Conservation (phyloP, 495 filamentous ascomycete species). For the Achaetomiella virescens region DNA sequence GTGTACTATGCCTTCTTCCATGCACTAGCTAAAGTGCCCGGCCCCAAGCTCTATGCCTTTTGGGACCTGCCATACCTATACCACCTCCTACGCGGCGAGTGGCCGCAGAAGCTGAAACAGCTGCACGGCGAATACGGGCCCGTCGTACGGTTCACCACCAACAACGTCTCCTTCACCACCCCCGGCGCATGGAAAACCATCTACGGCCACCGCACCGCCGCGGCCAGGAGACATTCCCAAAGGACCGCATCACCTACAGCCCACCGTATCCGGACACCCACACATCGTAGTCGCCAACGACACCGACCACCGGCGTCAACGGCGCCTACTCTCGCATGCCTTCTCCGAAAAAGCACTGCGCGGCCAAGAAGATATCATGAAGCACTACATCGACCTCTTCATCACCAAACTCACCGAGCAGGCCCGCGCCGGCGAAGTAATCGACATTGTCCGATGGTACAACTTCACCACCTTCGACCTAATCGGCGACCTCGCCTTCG, state of each 20-base stretch:
- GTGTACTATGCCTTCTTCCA: constrained; percentile 5
- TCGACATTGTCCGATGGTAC: constrained; percentile 42
- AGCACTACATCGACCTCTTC: constrained; percentile 29
- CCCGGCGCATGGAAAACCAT: constrained; percentile 52
- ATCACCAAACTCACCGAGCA: constrained; percentile 17
- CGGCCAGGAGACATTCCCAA: constrained; percentile 24
- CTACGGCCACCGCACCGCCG: constrained; percentile 40
- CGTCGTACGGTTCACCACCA: constrained; percentile 48
- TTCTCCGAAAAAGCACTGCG: constrained; percentile 42
- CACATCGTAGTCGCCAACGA: constrained; percentile 23
- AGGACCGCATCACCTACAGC: constrained; percentile 28
- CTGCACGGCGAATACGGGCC: constrained; percentile 48
- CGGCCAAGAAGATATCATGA: constrained; percentile 36
- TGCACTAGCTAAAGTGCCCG: neutral
- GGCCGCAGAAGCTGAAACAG: constrained; percentile 6
- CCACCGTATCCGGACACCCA: neutral
- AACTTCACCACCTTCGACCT: constrained; percentile 54
- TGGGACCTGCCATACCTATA: constrained; percentile 2
- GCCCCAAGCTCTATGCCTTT: neutral
- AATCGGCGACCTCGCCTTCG: constrained; percentile 51
- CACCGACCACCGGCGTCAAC: constrained; percentile 34
- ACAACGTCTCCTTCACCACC: constrained; percentile 49
- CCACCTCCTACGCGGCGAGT: neutral
- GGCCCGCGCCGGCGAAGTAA: constrained; percentile 1
- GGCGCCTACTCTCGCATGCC: constrained; percentile 40